A percentile compares a stretch with the other conserved stretches of the same genome.
These are phyloP conservation scores for Penicillium sp. DNA, from an alignment of 2,329 filamentous ascomycete species.

Conservation along the genomic window DNA sequence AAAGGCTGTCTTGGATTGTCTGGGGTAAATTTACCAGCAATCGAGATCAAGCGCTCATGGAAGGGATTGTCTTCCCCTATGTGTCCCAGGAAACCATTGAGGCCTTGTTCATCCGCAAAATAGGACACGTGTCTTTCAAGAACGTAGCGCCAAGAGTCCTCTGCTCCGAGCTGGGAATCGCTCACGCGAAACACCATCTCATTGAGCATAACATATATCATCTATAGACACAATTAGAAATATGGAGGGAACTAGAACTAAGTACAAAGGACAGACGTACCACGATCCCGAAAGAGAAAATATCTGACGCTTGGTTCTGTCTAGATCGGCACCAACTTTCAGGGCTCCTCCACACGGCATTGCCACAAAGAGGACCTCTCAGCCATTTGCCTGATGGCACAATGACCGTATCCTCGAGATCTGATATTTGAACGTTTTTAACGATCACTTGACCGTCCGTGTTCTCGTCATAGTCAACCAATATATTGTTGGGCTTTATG, in stretches of 20 bases:
- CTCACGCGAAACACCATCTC: not conserved
- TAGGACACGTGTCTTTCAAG: not conserved
- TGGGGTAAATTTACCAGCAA: not conserved
- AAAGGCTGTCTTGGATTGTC: not conserved
- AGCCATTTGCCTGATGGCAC: slow-evolving; percentile 25
- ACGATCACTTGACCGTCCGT: too few relatives aligned
- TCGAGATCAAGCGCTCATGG: not conserved
- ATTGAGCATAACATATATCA: not conserved
- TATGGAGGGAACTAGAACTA: not conserved
- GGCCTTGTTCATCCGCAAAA: not conserved
- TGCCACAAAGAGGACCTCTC: slow-evolving; percentile 26
- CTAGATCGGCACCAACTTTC: slow-evolving; percentile 32
- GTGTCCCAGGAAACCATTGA: not conserved
- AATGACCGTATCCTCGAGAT: too few relatives aligned
- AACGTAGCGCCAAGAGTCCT: not conserved
- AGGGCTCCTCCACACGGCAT: slow-evolving; percentile 35
- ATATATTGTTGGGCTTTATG: too few relatives aligned
- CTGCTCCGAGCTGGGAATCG: not conserved
- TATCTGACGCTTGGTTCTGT: slow-evolving; percentile 32
- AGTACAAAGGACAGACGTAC: not conserved
- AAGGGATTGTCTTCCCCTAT: not conserved
- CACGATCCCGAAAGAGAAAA: slow-evolving; percentile 36
- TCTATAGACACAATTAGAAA: not conserved
- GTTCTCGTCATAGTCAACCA: too few relatives aligned
- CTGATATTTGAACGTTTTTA: too few relatives aligned